These are phyloP conservation scores for Aspergillus haitiensis DNA, from an alignment of 495 filamentous ascomycete genomes.

Conservation along the genomic window DNA sequence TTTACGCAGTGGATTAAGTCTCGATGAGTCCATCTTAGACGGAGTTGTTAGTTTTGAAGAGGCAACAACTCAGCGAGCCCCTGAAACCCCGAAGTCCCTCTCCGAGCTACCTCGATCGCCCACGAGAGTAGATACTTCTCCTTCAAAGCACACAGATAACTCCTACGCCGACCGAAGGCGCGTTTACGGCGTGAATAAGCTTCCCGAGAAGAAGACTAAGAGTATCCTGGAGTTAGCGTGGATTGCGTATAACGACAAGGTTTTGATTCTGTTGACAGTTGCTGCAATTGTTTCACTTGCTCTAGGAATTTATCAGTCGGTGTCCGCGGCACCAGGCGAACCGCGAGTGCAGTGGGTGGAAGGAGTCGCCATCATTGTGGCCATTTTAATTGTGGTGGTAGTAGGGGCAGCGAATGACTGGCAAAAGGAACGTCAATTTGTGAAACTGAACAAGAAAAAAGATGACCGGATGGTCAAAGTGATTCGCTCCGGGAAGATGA, in stretches of 20 bases:
- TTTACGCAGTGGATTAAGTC: conserved; percentile 63
- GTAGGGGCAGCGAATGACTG: conserved; percentile 71
- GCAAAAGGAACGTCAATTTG: conserved; percentile 72
- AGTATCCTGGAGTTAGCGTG: conserved; percentile 71
- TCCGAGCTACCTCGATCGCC: conserved; percentile 33
- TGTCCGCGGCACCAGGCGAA: conserved; percentile 47
- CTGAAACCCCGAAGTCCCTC: conserved; percentile 33
- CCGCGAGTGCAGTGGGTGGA: conserved; percentile 74
- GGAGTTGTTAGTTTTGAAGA: conserved; percentile 72
- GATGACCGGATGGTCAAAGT: conserved; percentile 72
- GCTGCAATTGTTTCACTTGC: conserved; percentile 83
- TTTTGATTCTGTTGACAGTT: conserved; percentile 73
- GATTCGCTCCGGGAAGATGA: conserved; percentile 71
- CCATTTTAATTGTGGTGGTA: conserved; percentile 66
- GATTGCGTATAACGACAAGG: conserved; percentile 83
- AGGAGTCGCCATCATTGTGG: conserved; percentile 70
- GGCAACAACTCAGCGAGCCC: conserved; percentile 37
- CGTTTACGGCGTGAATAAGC: conserved; percentile 65
- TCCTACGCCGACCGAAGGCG: conserved; percentile 63
- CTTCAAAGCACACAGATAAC: conserved; percentile 32
- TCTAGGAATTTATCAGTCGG: conserved; percentile 70
- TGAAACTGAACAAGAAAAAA: conserved; percentile 70
- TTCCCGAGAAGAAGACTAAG: conserved; percentile 73
- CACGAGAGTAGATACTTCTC: conserved; percentile 27
- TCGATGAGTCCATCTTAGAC: conserved; percentile 68